phyloP scores from a whole-genome alignment of 179 eudicot genomes.

The Silene vulgaris region DNA sequence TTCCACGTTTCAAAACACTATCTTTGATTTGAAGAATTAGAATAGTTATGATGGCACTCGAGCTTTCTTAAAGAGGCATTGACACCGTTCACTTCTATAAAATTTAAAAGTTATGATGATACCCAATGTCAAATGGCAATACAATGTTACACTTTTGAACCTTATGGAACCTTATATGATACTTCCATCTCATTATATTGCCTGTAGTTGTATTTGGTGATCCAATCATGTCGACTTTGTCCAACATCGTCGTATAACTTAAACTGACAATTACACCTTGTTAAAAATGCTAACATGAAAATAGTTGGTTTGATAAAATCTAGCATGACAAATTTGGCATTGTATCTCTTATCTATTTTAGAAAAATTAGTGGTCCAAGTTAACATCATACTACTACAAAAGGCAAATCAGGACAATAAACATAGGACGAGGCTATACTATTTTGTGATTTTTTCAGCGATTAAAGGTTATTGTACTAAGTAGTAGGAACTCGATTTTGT shows the following conservation, averaged over 20 bases:
- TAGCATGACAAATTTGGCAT: not conserved
- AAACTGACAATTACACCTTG: not conserved
- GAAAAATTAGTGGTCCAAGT: not conserved
- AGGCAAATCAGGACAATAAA: not conserved
- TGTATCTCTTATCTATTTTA: not conserved
- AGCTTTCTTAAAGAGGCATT: not conserved
- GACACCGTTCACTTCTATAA: not conserved
- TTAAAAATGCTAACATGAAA: not conserved
- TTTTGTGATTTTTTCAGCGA: not conserved
- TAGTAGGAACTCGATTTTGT: not conserved
- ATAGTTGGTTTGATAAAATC: not conserved
- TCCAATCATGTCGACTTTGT: not conserved
- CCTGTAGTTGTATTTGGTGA: not conserved
- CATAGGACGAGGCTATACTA: not conserved
- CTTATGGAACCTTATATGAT: not conserved
- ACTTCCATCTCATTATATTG: not conserved
- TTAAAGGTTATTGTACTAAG: not conserved
- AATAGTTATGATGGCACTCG: not conserved
- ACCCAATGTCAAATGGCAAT: constrained; percentile 1
- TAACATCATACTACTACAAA: not conserved
- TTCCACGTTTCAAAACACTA: too few species aligned
- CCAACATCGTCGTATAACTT: not conserved
- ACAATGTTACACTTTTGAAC: not conserved
- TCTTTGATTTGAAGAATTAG: not conserved
- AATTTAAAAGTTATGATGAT: not conserved